Base-by-base conservation (phyloP, 225 moss, liverwort and hornwort genomes). In the Thuidium tamariscinum region DNA sequence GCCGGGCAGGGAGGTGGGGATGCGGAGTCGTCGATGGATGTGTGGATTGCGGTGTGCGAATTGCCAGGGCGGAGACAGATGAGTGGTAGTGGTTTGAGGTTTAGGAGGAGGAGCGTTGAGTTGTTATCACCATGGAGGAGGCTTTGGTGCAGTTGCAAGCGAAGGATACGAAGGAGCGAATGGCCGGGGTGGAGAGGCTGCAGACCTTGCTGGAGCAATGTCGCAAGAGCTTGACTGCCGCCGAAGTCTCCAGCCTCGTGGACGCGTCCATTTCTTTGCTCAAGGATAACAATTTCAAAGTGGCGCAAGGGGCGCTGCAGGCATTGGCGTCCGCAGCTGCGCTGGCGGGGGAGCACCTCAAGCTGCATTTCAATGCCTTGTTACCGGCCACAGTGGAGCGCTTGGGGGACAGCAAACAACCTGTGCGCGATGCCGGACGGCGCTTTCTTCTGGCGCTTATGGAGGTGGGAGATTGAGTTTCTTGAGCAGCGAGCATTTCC, bases 111-210 rank as follows among this genome's bases (percentile, higher is more conserved):
- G 76, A 56, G 67, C 56, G 67, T 72, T 54, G 83, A 82, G 81
- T 52, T 70, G 79, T 26, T 16, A 27, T 86, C 88, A 73, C 70
- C 39, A 98, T 98, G 98, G 98, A 98, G 91, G 96, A 96, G 87
- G 95, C 98, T 13, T 92, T 98, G 78, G 92, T 92, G 91, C 96
- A 97, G 92, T 95, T 98, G 88, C 95, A 94, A 80, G 90, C 95
- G 46, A 98, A 98, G 89, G 98, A 98, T 42, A 98, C 98, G 26
- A 98, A 98, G 88, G 98, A 98, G 84, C 90, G 98, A 69, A 96
- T 98, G 98, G 96, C 98, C 34, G 98, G 98, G 34, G 98, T 99
- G 80, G 97, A 99, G 80, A 86, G 96, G 91, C 94, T 99, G 71
- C 98, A 97, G 90, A 92, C 89, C 52, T 79, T 96, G 84, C 89